Percentiles rank a stretch among this genome's conserved stretches.
These are phyloP conservation scores for Saccharomycopsis crataegensis DNA, from an alignment of 1,139 yeast species.

Conservation along the genomic window DNA sequence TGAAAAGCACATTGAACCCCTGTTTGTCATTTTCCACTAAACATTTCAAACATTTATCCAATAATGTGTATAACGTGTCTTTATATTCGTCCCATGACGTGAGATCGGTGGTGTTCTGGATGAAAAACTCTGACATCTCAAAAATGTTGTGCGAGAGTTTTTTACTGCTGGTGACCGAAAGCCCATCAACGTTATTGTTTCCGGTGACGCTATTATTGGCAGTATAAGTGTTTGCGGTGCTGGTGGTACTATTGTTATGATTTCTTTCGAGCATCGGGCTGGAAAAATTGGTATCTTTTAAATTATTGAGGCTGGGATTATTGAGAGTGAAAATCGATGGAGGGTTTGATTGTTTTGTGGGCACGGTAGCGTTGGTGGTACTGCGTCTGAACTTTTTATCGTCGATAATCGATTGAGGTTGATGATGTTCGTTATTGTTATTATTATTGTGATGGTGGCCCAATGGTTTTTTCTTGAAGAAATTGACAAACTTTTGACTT, in stretches of 20 bases:
- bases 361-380: neutral
- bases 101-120: conserved; percentile 49
- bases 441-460: no score
- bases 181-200: neutral
- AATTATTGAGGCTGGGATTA: neutral
- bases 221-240: neutral
- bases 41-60: conserved; percentile 42
- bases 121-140: conserved; percentile 37
- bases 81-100: conserved; percentile 50
- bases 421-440: no score
- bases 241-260: neutral
- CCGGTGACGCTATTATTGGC: conserved; percentile 3
- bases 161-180: conserved; percentile 18
- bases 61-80: conserved; percentile 38
- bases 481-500: conserved; percentile 9
- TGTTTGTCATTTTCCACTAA: conserved; percentile 42
- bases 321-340: neutral
- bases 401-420: neutral
- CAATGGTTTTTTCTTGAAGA: conserved; percentile 3
- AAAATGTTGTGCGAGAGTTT: conserved; percentile 13
- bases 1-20: conserved; percentile 45
- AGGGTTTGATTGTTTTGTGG: neutral
- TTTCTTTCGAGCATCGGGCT: neutral
- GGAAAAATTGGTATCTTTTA: neutral
- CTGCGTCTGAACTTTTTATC: neutral